Evolutionary conservation across 2,329 filamentous ascomycete species (phyloP).

Genomic region (Lasiodiplodia sp.): DNA sequence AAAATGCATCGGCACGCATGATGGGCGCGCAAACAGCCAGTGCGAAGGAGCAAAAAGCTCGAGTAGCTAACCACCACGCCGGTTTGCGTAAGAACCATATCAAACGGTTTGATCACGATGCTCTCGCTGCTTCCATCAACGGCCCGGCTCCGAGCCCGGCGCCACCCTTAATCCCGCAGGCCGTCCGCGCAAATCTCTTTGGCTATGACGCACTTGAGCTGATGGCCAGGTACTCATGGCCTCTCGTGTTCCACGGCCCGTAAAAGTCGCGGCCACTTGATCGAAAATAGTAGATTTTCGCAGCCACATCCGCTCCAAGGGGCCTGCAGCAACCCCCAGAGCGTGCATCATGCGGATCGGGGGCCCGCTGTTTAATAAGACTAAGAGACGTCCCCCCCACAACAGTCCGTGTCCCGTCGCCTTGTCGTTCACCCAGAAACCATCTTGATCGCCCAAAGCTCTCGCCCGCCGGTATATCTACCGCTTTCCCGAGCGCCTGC

Average conservation of each 20-base stretch:
- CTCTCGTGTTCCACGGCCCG: constrained; percentile 11
- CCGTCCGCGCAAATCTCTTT: background rate
- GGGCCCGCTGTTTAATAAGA: constrained; percentile 24
- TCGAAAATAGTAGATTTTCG: constrained; percentile 25
- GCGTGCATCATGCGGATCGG: constrained; percentile 11
- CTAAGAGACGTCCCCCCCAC: background rate
- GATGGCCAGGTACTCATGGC: constrained; percentile 9
- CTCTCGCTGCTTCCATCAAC: constrained; percentile 3
- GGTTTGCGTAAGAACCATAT: constrained; percentile 13
- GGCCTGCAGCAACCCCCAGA: constrained; percentile 22
- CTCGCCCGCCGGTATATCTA: background rate
- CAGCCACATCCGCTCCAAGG: constrained; percentile 27
- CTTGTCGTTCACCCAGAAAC: background rate
- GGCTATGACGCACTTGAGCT: constrained; percentile 11
- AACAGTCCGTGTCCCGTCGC: background rate
- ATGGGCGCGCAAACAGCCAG: background rate
- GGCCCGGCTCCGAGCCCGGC: constrained; percentile 7
- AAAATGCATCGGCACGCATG: constrained; percentile 1
- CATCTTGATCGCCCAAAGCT: constrained; percentile 8
- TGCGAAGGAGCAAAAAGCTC: constrained; percentile 18
- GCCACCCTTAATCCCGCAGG: constrained; percentile 14
- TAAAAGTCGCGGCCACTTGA: constrained; percentile 18
- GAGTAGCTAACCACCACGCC: background rate
- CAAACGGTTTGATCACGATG: background rate
- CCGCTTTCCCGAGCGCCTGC: background rate